These are phyloP conservation scores for Pseudozyma sp. DNA, from an alignment of 1,284 basidiomycete species.

Conservation along the genomic window DNA sequence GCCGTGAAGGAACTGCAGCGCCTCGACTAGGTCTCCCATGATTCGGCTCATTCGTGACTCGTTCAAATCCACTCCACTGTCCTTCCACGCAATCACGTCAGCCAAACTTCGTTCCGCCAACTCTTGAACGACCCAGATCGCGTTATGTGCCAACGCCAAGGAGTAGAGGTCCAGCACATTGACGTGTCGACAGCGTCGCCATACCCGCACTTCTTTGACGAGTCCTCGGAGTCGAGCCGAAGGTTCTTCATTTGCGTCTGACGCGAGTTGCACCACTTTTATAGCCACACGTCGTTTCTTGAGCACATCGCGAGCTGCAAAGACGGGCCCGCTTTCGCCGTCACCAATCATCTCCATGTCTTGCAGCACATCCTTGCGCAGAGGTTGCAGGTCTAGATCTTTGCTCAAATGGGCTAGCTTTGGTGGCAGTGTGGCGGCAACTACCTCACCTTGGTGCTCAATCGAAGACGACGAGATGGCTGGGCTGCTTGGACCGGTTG, in stretches of 20 bases:
- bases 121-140: conserved; percentile 61
- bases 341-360: conserved; percentile 57
- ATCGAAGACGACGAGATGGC: too few relatives aligned
- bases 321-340: conserved; percentile 59
- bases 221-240: conserved; percentile 42
- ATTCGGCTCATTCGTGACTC: conserved; percentile 56
- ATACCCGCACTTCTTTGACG: conserved; percentile 52
- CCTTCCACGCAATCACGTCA: conserved; percentile 53
- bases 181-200: conserved; percentile 47
- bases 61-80: conserved; percentile 31
- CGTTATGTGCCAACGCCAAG: conserved; percentile 32
- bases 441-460: neutral
- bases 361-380: conserved; percentile 21
- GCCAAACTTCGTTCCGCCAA: conserved; percentile 54
- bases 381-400: conserved; percentile 19
- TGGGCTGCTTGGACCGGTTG: too few relatives aligned
- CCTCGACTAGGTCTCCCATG: conserved; percentile 48
- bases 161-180: conserved; percentile 54
- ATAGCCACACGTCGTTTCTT: conserved; percentile 48
- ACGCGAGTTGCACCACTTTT: conserved; percentile 46
- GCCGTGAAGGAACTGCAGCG: conserved; percentile 52
- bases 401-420: conserved; percentile 30
- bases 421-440: conserved; percentile 11
- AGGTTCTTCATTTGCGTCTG: conserved; percentile 33
- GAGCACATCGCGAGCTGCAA: conserved; percentile 35